Conservation (phyloP, 371 early-diverging fungal genomes). For the Rhizopus sp. region DNA sequence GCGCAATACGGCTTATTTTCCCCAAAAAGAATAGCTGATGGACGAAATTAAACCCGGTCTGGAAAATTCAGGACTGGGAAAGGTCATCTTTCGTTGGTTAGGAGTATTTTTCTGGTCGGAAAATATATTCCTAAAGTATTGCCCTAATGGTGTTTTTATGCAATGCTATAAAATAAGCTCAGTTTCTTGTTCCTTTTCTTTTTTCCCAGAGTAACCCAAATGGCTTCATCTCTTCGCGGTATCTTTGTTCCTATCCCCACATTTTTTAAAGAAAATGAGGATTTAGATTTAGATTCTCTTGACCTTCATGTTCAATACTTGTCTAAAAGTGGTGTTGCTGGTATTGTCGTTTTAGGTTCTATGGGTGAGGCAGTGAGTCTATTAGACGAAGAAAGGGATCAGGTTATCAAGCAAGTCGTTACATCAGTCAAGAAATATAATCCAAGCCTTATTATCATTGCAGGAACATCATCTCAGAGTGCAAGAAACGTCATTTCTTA, state of each 20-base stretch:
- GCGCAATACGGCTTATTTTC: no score
- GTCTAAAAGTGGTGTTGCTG: conserved; percentile 41
- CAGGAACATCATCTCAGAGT: conserved; percentile 42
- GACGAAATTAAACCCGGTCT: no score
- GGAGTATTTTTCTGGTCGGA: no score
- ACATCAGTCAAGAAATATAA: conserved; percentile 34
- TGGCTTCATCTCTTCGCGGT: conserved; percentile 34
- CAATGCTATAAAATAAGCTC: not conserved
- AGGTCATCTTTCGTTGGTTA: no score
- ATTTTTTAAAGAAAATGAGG: conserved; percentile 49
- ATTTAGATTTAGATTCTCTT: conserved; percentile 42
- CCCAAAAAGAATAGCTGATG: no score
- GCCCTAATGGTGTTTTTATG: no score
- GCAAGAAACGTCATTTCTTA: conserved; percentile 39
- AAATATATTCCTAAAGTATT: no score
- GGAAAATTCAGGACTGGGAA: no score
- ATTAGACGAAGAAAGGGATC: conserved; percentile 37
- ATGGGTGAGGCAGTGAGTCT: conserved; percentile 51
- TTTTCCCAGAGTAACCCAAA: conserved; percentile 1
- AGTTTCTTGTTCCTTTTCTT: conserved; percentile 1
- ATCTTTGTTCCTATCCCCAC: conserved; percentile 50
- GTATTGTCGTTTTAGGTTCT: conserved; percentile 49
- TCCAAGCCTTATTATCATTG: conserved; percentile 34
- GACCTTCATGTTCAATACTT: conserved; percentile 43
- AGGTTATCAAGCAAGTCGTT: conserved; percentile 29